Evolutionary conservation across 2,329 filamentous ascomycete genomes (phyloP).

Genomic region (Claviceps africana): DNA sequence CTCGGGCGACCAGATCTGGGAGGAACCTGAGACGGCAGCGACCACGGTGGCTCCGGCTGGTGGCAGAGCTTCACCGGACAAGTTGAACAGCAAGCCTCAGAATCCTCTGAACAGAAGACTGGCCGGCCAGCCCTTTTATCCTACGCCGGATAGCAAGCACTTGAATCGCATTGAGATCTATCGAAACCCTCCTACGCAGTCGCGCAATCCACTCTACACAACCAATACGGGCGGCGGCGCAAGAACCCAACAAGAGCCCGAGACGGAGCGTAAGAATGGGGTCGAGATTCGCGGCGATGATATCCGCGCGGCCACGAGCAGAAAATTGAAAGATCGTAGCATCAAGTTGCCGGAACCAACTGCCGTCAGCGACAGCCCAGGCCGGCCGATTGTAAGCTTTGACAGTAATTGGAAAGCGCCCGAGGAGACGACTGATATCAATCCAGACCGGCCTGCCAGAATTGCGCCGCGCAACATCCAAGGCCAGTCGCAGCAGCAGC

Average conservation of each 20-base stretch:
- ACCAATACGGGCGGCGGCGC: slow-evolving; percentile 42
- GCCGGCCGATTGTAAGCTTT: slow-evolving; percentile 95
- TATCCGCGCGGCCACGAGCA: slow-evolving; percentile 80
- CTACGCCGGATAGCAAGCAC: slow-evolving; percentile 19
- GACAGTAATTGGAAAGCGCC: slow-evolving; percentile 67
- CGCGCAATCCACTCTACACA: slow-evolving; percentile 67
- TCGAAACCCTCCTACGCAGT: slow-evolving; percentile 70
- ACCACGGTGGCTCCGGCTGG: slow-evolving; percentile 8
- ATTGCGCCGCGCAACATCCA: too few relatives aligned
- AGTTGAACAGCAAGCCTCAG: slow-evolving; percentile 19
- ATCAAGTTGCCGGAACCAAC: slow-evolving; percentile 76
- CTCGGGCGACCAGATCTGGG: slow-evolving; percentile 72
- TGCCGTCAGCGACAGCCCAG: slow-evolving; percentile 78
- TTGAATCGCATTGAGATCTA: slow-evolving; percentile 58
- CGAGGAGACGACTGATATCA: slow-evolving; percentile 57
- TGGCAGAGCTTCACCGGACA: slow-evolving; percentile 19
- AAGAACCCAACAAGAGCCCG: slow-evolving; percentile 21
- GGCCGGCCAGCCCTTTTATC: slow-evolving; percentile 28
- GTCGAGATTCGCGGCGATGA: slow-evolving; percentile 77
- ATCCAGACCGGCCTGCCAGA: slow-evolving; percentile 24
- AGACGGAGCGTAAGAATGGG: slow-evolving; percentile 55
- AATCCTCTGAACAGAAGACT: slow-evolving; percentile 19
- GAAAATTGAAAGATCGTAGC: slow-evolving; percentile 75
- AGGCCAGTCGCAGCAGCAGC: too few relatives aligned
- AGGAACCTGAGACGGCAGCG: slow-evolving; percentile 52